These are phyloP conservation scores for Phytopythium oedochilum DNA, from an alignment of 352 stramenopile genomes.

Conservation along the genomic window DNA sequence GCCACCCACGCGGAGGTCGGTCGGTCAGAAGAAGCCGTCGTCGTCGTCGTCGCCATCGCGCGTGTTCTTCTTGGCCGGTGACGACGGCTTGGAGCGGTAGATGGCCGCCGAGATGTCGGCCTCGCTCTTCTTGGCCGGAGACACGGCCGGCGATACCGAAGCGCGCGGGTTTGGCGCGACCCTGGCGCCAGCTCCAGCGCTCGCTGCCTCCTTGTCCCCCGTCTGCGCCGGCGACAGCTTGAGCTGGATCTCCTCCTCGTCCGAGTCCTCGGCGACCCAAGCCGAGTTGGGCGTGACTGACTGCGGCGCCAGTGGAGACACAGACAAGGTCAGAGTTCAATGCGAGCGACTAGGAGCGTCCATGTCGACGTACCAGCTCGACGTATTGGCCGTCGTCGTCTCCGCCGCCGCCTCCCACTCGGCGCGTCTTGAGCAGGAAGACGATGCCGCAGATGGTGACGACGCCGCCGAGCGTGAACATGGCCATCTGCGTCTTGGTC, in stretches of 20 bases:
- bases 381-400: constrained; percentile 42
- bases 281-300: constrained; percentile 71
- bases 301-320: constrained; percentile 20
- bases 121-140: constrained; percentile 12
- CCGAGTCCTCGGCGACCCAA: constrained; percentile 77
- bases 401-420: constrained; percentile 20
- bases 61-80: constrained; percentile 13
- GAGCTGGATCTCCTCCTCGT: constrained; percentile 77
- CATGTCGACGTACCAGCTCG: constrained; percentile 46
- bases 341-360: too few relatives aligned
- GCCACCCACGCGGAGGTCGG: not conserved
- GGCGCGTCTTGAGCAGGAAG: constrained; percentile 63
- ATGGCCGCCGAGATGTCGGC: constrained; percentile 35
- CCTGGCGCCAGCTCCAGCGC: constrained; percentile 9
- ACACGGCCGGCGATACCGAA: constrained; percentile 2
- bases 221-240: constrained; percentile 23
- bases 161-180: constrained; percentile 4
- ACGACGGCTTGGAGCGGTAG: constrained; percentile 27
- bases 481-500: constrained; percentile 65
- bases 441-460: constrained; percentile 80
- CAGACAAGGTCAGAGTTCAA: constrained; percentile 1
- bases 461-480: constrained; percentile 73
- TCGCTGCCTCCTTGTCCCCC: constrained; percentile 13
- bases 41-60: constrained; percentile 7
- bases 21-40: constrained; percentile 6